Evolutionary conservation across 2,329 filamentous ascomycete species (phyloP).

Genomic region (Aspergillus sp.): DNA sequence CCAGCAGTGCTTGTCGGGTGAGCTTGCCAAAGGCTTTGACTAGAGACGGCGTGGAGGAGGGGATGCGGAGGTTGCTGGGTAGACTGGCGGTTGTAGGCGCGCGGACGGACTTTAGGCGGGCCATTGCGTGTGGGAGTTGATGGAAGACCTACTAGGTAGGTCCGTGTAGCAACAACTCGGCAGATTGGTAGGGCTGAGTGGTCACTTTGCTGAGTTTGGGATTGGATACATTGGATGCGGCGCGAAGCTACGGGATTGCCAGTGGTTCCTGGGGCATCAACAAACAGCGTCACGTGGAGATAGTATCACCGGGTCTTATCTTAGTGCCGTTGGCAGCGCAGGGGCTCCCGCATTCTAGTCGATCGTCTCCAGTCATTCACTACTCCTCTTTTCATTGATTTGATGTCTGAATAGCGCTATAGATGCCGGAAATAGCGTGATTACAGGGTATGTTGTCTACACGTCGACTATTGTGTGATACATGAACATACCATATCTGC

Average conservation of each 20-base stretch:
- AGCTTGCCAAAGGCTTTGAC: constrained; percentile 69
- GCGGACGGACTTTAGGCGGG: constrained; percentile 37
- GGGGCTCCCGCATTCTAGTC: background rate
- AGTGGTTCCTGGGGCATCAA: constrained; percentile 7
- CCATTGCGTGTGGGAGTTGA: constrained; percentile 22
- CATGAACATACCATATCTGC: background rate
- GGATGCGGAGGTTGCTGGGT: constrained; percentile 69
- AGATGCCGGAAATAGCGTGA: too few species aligned
- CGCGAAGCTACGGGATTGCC: background rate
- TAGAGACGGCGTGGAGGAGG: constrained; percentile 64
- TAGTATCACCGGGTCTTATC: background rate
- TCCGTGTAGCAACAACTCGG: background rate
- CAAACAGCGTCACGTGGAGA: constrained; percentile 6
- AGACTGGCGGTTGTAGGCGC: constrained; percentile 72
- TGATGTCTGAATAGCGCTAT: too few species aligned
- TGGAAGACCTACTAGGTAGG: background rate
- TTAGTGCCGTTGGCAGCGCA: background rate
- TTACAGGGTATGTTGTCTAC: background rate
- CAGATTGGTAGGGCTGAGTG: background rate
- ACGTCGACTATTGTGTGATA: background rate
- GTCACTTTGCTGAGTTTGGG: background rate
- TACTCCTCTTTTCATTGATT: background rate
- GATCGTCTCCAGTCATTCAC: background rate
- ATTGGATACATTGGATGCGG: background rate
- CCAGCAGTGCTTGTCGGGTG: constrained; percentile 70